Evolutionary conservation across 768 basidiomycete genomes (phyloP).

Genomic region (Tephrocybe sp.): DNA sequence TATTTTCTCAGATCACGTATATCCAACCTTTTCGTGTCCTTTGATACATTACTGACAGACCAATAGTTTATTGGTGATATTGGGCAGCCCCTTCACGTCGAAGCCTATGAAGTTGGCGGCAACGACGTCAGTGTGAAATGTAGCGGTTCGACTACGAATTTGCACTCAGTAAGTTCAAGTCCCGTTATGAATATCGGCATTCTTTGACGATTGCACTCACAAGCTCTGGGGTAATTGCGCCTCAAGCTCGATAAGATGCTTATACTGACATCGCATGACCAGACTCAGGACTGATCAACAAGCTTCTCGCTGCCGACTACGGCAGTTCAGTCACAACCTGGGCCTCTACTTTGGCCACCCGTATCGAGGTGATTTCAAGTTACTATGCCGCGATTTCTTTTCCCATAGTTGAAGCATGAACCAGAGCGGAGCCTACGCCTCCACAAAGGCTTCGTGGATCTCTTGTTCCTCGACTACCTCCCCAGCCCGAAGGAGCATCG

Average conservation of each 20-base stretch:
- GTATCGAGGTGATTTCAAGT: conserved; percentile 36
- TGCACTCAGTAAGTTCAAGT: conserved; percentile 36
- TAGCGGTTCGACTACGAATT: conserved; percentile 38
- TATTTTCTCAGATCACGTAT: conserved; percentile 29
- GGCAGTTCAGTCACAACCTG: conserved; percentile 36
- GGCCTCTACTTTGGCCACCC: conserved; percentile 36
- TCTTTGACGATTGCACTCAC: not conserved
- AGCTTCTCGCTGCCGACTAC: conserved; percentile 33
- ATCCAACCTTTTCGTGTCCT: not conserved
- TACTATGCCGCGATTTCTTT: not conserved
- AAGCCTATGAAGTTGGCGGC: conserved; percentile 43
- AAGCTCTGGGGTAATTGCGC: conserved; percentile 36
- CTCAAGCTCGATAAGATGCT: not conserved
- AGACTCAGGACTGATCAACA: conserved; percentile 43
- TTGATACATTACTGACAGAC: not conserved
- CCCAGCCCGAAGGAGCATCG: conserved; percentile 26
- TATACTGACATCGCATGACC: not conserved
- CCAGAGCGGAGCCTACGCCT: conserved; percentile 33
- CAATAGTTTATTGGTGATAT: conserved; percentile 47
- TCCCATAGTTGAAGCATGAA: not conserved
- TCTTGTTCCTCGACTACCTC: conserved; percentile 38
- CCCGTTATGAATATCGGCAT: too few species aligned
- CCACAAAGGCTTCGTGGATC: conserved; percentile 34
- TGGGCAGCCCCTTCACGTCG: conserved; percentile 49
- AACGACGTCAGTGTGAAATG: conserved; percentile 43